phyloP scores from a whole-genome alignment of 305 asterid genomes.

The Solanum hybrid region DNA sequence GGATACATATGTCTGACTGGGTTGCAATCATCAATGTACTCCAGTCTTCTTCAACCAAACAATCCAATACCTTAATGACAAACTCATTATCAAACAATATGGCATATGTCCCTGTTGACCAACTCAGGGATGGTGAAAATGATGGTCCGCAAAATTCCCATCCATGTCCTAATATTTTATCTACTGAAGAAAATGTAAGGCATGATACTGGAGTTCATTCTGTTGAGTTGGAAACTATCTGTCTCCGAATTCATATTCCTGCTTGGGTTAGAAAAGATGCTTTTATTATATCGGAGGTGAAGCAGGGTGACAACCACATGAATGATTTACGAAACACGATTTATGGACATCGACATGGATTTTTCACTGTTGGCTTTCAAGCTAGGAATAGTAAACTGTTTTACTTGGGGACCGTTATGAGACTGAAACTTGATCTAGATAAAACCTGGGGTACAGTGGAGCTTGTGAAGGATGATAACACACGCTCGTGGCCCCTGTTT shows the following conservation, averaged over 20 bases:
- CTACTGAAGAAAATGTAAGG: conserved; percentile 14
- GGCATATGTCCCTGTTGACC: conserved; percentile 14
- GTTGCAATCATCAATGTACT: conserved; percentile 42
- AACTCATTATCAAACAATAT: conserved; percentile 21
- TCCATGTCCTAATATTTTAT: conserved; percentile 13
- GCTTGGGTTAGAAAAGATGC: conserved; percentile 34
- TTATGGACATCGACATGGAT: conserved; percentile 36
- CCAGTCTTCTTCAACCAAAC: conserved; percentile 24
- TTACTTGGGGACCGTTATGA: conserved; percentile 39
- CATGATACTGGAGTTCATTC: conserved; percentile 24
- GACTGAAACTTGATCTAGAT: conserved; percentile 38
- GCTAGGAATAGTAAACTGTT: conserved; percentile 43
- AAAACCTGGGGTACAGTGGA: conserved; percentile 47
- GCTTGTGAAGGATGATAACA: conserved; percentile 29
- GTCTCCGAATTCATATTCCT: conserved; percentile 57
- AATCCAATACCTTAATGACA: conserved; percentile 14
- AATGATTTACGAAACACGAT: conserved; percentile 25
- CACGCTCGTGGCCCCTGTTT: conserved; percentile 63
- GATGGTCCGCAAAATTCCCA: conserved; percentile 13
- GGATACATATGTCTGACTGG: conserved; percentile 86
- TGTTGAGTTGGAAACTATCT: conserved; percentile 44
- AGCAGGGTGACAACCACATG: conserved; percentile 21
- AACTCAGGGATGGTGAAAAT: conserved; percentile 16
- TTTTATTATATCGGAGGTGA: conserved; percentile 21
- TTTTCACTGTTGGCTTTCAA: conserved; percentile 48